Base-by-base conservation (phyloP, 2,329 filamentous ascomycete species). In the Penicillium vulpinum region DNA sequence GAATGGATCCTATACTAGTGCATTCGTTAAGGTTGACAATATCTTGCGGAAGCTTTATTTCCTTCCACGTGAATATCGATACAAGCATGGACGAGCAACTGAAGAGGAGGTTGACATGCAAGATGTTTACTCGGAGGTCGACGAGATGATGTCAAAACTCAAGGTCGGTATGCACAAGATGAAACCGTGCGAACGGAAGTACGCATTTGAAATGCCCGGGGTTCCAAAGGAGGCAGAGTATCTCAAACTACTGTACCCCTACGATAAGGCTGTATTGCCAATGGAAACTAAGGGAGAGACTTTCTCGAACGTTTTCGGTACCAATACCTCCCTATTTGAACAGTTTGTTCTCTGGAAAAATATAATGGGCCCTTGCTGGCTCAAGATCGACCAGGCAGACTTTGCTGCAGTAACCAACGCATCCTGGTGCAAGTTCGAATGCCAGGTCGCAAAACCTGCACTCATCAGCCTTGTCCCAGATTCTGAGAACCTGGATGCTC, bases 261-360 rank as follows among this genome's bases (percentile, higher is more conserved):
- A 99, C 70, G 88, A 89, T 61, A 95, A 93, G 72, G 85, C 88
- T 41, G 80, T 83, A 18, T 74, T 99, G 35, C 83, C 91, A n/a
- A 80, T 84, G 51, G 88, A 89, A 59, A 77, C 84, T 6, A 85
- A 81, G 39, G 94, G 94, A 28, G 87, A 96, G 72, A 97, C 94
- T 0, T 99, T 93, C 71, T 97, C 93, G 1, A 90, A 91, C 63
- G 88, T 96, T 24, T 99, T 99, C 65, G 94, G 95, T 28, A 89
- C 89, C 55, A 96, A 94, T 73, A 99, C 94, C 0, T 87, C 91
- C 1, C 81, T 99, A 0, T 99, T 99, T 67, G 94, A 99, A 75
- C 94, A 99, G 67, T 99, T 99, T 70, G 94, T 99, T 21, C 82
- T 99, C 5, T 97, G 92, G 90, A 97, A 97, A 78, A 96, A 96